phyloP scores from a whole-genome alignment of 228 moss, liverwort and hornwort species.

The Sphagnum magellanicum region DNA sequence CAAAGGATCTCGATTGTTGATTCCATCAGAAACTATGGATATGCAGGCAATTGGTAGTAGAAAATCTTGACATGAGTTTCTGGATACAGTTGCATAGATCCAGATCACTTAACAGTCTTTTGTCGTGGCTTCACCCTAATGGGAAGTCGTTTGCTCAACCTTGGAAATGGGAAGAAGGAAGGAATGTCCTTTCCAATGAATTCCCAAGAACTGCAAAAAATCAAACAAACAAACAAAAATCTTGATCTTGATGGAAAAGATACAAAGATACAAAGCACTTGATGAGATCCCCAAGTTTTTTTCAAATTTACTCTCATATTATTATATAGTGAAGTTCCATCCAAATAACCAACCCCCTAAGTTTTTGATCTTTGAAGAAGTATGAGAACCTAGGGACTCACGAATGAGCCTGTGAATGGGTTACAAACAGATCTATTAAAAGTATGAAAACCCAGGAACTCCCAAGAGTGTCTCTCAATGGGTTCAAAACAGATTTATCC shows the following conservation, averaged over 20 bases:
- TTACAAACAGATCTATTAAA: no score
- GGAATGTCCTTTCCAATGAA: constrained; percentile 27
- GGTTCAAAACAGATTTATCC: no score
- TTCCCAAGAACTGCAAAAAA: constrained; percentile 17
- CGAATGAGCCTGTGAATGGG: no score
- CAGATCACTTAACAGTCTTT: not conserved
- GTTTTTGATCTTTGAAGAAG: not conserved
- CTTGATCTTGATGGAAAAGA: no score
- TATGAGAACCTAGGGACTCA: no score
- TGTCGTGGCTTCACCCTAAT: constrained; percentile 25
- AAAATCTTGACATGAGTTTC: not conserved
- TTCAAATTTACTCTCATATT: not conserved
- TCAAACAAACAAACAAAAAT: no score
- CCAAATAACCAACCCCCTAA: not conserved
- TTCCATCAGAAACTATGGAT: no score
- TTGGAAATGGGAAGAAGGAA: constrained; percentile 45
- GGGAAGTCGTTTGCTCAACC: constrained; percentile 48
- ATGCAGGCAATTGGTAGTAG: not conserved
- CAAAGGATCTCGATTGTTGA: no score
- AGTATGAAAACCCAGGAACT: no score
- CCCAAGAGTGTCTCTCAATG: no score
- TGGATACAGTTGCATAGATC: not conserved
- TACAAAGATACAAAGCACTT: not conserved
- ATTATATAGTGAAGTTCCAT: not conserved
- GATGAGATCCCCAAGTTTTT: not conserved